These are phyloP conservation scores for Leccinellum albellum DNA, from an alignment of 768 basidiomycete genomes.

Conservation along the genomic window DNA sequence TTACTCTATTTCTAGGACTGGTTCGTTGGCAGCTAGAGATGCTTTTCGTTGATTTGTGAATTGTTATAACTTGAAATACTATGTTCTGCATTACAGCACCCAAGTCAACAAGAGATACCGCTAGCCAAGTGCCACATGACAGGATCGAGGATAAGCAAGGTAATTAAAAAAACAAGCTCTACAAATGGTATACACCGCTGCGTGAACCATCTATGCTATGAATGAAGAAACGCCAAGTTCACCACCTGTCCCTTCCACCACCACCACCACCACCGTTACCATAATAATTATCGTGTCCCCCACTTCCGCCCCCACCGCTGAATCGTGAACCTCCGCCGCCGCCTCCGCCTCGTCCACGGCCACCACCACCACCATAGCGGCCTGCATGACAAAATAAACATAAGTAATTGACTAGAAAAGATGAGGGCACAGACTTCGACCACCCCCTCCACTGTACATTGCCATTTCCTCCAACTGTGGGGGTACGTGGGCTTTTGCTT, in stretches of 20 bases:
- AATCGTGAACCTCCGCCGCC: constrained; percentile 21
- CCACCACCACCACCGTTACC: constrained; percentile 10
- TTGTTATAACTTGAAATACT: too few relatives aligned
- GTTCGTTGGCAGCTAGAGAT: too few relatives aligned
- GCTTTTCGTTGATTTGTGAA: too few relatives aligned
- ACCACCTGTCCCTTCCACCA: constrained; percentile 25
- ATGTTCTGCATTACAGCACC: too few relatives aligned
- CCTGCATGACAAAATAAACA: constrained; percentile 35
- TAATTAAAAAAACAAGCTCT: constrained; percentile 8
- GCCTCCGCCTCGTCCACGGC: constrained; percentile 23
- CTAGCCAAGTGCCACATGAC: not conserved
- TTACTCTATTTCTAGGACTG: too few relatives aligned
- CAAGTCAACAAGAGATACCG: not conserved
- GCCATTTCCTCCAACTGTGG: constrained; percentile 92
- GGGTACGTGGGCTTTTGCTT: constrained; percentile 83
- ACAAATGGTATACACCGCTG: constrained; percentile 25
- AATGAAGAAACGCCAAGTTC: constrained; percentile 4
- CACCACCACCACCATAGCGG: constrained; percentile 47
- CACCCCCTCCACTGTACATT: constrained; percentile 77
- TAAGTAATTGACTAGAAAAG: not conserved
- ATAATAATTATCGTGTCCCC: constrained; percentile 22
- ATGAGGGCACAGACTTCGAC: constrained; percentile 50
- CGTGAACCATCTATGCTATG: constrained; percentile 19
- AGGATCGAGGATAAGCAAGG: not conserved
- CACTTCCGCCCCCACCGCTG: constrained; percentile 25